Evolutionary conservation across 192 early-diverging fungal genomes (phyloP).

Genomic region (Anaeromyces robustus): DNA sequence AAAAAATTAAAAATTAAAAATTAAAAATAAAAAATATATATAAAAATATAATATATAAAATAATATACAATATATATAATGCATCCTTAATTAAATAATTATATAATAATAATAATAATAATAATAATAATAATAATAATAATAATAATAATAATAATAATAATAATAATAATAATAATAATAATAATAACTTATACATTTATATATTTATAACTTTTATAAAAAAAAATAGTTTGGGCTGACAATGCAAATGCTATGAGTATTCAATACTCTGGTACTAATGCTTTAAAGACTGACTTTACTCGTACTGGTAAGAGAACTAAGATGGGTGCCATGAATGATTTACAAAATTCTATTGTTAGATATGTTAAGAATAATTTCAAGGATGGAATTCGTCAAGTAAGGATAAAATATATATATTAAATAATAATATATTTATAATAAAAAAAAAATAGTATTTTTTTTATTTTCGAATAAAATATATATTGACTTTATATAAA

Average conservation of each 20-base stretch:
- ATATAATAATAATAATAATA: no score
- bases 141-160: no score
- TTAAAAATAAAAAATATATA: no score
- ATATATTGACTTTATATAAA: not conserved
- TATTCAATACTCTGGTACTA: constrained; percentile 84
- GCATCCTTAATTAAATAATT: no score
- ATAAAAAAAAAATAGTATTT: not conserved
- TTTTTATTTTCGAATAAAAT: not conserved
- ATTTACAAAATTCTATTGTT: constrained; percentile 61
- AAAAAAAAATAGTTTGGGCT: constrained; percentile 65
- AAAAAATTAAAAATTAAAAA: no score
- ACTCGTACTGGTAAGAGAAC: constrained; percentile 87
- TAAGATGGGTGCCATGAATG: constrained; percentile 61
- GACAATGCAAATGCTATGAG: constrained; percentile 92
- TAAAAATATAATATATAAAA: no score
- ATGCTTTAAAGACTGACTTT: constrained; percentile 95
- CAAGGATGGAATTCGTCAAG: constrained; percentile 77
- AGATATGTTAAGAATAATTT: constrained; percentile 93
- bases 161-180: not conserved
- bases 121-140: no score
- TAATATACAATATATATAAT: no score
- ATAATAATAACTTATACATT: not conserved
- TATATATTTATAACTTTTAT: not conserved
- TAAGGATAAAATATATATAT: constrained; percentile 3
- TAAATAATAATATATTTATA: not conserved